Percentiles rank a stretch among this genome's conserved stretches.
Conservation (phyloP, 2,329 filamentous ascomycete species). For the Trichoderma hamatum region DNA sequence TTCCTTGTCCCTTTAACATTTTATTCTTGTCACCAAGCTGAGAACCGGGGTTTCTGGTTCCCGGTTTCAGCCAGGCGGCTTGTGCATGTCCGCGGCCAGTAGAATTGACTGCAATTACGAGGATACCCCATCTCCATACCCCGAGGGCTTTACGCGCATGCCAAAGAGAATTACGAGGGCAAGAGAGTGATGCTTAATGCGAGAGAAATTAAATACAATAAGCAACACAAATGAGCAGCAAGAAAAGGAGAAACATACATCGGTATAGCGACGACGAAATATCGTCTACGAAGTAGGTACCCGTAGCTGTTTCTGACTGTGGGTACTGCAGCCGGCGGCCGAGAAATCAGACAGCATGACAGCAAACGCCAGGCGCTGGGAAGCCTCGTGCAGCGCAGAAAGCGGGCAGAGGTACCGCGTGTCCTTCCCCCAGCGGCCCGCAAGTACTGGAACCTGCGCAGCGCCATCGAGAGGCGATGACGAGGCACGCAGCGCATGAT, state of each 20-base stretch:
- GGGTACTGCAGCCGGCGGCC: slow-evolving; percentile 6
- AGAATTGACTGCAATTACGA: neutral
- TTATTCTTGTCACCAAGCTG: neutral
- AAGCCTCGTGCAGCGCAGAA: neutral
- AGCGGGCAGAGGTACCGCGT: slow-evolving; percentile 19
- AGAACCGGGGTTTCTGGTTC: neutral
- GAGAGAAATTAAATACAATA: neutral
- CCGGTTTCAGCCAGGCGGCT: slow-evolving; percentile 8
- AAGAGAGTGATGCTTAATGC: neutral
- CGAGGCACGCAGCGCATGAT: slow-evolving; percentile 40
- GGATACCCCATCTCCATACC: neutral
- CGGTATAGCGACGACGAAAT: neutral
- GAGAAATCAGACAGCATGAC: neutral
- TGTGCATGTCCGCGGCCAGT: neutral
- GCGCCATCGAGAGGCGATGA: slow-evolving; percentile 41
- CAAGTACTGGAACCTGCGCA: slow-evolving; percentile 31
- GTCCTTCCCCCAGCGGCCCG: slow-evolving; percentile 16
- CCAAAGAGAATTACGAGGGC: neutral
- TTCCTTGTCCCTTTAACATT: neutral
- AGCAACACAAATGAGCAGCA: neutral
- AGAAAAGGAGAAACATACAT: neutral
- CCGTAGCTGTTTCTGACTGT: neutral
- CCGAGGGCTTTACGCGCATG: neutral
- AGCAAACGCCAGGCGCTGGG: neutral
- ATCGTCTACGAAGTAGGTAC: neutral